phyloP scores from a whole-genome alignment of 2,329 filamentous ascomycete genomes.

The Aureobasidium sp. region DNA sequence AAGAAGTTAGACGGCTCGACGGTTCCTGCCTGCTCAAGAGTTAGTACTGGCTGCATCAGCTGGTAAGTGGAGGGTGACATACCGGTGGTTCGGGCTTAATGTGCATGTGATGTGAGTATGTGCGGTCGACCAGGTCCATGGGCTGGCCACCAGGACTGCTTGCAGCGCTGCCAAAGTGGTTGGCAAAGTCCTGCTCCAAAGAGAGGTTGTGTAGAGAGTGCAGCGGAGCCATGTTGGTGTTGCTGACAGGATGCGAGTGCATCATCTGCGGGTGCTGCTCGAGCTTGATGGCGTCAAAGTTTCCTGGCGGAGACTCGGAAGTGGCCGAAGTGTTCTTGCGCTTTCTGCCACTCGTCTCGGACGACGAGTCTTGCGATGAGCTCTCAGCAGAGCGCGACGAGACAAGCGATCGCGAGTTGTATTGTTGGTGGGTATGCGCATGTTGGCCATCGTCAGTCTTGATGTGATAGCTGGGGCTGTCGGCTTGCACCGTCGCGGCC shows the following conservation, averaged over 20 bases:
- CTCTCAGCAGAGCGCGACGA: slow-evolving; percentile 29
- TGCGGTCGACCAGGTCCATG: slow-evolving; percentile 5
- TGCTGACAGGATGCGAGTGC: background rate
- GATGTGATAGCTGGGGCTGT: slow-evolving; percentile 19
- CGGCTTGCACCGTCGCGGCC: slow-evolving; percentile 16
- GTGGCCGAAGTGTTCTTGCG: slow-evolving; percentile 31
- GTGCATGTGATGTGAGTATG: slow-evolving; percentile 1
- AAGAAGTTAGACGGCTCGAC: slow-evolving; percentile 16
- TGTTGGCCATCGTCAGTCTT: slow-evolving; percentile 20
- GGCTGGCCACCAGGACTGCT: slow-evolving; percentile 40
- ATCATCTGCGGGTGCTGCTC: background rate
- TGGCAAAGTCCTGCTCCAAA: slow-evolving; percentile 27
- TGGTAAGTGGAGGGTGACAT: background rate
- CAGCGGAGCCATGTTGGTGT: slow-evolving; percentile 14
- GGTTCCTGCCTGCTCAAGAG: slow-evolving; percentile 12
- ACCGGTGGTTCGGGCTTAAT: slow-evolving; percentile 14
- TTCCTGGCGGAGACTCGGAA: slow-evolving; percentile 27
- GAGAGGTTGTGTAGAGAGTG: slow-evolving; percentile 26
- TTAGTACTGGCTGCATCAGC: background rate
- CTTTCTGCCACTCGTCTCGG: slow-evolving; percentile 33
- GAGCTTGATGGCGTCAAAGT: slow-evolving; percentile 9
- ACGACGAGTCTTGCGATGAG: slow-evolving; percentile 34
- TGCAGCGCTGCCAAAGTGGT: slow-evolving; percentile 51
- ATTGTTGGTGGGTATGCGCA: slow-evolving; percentile 13
- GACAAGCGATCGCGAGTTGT: slow-evolving; percentile 14